Evolutionary conservation across 257 asterid genomes (phyloP).

Genomic region (Buddleja alternifolia): DNA sequence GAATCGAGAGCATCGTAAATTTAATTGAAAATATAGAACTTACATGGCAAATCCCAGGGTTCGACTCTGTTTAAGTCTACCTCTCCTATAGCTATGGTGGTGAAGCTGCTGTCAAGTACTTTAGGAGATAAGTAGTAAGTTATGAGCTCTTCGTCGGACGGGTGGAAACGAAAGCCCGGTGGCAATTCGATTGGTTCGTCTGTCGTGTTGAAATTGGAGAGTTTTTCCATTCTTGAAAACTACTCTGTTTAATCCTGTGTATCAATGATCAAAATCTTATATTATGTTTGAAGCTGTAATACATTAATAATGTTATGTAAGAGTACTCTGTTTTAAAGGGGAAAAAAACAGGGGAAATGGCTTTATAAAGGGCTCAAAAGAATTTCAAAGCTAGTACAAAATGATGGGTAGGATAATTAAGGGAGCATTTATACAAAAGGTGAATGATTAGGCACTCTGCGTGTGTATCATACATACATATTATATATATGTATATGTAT

Average conservation of each 20-base stretch:
- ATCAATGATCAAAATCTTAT: too few species aligned
- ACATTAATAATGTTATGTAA: too few species aligned
- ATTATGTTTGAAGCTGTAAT: too few species aligned
- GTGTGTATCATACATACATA: too few species aligned
- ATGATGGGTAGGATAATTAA: conserved; percentile 14
- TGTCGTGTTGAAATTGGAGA: not conserved
- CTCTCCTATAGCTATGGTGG: conserved; percentile 52
- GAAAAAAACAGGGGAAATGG: not conserved
- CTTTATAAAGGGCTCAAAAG: not conserved
- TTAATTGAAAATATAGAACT: conserved; percentile 22
- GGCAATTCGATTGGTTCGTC: conserved; percentile 48
- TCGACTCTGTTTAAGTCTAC: conserved; percentile 73
- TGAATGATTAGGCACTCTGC: not conserved
- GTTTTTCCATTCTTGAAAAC: conserved; percentile 28
- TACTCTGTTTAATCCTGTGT: not conserved
- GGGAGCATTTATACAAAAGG: conserved; percentile 22
- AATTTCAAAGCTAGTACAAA: conserved; percentile 16
- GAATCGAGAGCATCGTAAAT: not conserved
- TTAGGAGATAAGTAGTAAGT: conserved; percentile 58
- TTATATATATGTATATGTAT: too few species aligned
- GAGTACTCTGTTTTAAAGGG: not conserved
- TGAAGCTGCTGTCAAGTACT: conserved; percentile 44
- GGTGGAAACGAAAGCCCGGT: conserved; percentile 76
- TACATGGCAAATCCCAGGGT: conserved; percentile 85
- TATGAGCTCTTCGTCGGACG: conserved; percentile 71